Evolutionary conservation across 805 yeast species (phyloP).

Genomic region (Wickerhamomyces queroliae): DNA sequence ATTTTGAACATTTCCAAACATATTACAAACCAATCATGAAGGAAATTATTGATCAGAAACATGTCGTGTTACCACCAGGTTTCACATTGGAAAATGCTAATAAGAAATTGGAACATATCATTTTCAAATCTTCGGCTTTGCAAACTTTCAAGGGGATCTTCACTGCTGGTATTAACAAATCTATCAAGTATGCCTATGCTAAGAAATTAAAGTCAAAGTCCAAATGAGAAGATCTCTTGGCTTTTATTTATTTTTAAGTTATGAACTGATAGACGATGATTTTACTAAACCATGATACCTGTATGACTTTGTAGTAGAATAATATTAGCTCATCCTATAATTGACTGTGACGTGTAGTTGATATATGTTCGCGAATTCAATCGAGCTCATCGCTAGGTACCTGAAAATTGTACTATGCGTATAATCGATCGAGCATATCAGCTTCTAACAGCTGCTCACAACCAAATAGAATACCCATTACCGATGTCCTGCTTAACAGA

Average conservation of each 20-base stretch:
- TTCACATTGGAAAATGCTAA: conserved; percentile 31
- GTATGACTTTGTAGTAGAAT: too few species aligned
- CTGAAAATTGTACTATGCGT: too few species aligned
- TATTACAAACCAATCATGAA: conserved; percentile 62
- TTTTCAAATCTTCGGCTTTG: conserved; percentile 59
- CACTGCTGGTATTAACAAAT: conserved; percentile 77
- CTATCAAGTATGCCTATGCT: conserved; percentile 70
- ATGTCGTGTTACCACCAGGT: conserved; percentile 31
- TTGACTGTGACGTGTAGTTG: too few species aligned
- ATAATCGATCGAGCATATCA: too few species aligned
- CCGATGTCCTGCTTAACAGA: background rate
- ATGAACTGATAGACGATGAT: too few species aligned
- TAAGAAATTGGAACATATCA: conserved; percentile 43
- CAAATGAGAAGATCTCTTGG: background rate
- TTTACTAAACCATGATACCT: too few species aligned
- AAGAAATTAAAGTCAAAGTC: conserved; percentile 42
- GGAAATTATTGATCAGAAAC: conserved; percentile 28
- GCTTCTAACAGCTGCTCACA: too few species aligned
- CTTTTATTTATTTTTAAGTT: too few species aligned
- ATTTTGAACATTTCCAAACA: conserved; percentile 57
- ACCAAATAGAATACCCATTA: too few species aligned
- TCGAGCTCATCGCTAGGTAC: too few species aligned
- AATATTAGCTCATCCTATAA: too few species aligned
- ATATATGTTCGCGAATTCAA: too few species aligned
- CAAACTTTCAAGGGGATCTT: conserved; percentile 81